Evolutionary conservation across 2,329 filamentous ascomycete species (phyloP).

Genomic region (Neopestalotiopsis sp.): DNA sequence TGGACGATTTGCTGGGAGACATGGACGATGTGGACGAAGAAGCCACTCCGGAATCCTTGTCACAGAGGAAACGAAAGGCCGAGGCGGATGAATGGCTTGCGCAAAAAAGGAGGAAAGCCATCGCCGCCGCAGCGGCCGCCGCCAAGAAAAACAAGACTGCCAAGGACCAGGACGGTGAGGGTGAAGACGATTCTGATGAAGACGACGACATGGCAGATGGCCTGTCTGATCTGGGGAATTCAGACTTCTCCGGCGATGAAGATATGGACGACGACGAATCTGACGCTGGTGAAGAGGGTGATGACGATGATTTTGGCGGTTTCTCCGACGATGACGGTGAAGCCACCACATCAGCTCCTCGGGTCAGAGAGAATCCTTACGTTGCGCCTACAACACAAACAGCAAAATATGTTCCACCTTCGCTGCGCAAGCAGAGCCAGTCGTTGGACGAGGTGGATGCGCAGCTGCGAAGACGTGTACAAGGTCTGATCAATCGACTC

Average conservation of each 20-base stretch:
- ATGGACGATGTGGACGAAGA: slow-evolving; percentile 54
- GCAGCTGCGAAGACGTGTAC: slow-evolving; percentile 78
- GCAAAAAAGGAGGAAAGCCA: slow-evolving; percentile 59
- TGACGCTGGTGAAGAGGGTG: slow-evolving; percentile 34
- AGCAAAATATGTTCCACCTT: slow-evolving; percentile 89
- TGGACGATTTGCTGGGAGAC: slow-evolving; percentile 79
- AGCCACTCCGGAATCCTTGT: slow-evolving; percentile 52
- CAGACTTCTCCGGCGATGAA: slow-evolving; percentile 33
- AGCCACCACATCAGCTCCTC: slow-evolving; percentile 44
- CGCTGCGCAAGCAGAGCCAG: slow-evolving; percentile 68
- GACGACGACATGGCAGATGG: slow-evolving; percentile 41
- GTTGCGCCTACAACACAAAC: slow-evolving; percentile 68
- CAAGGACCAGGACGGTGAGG: slow-evolving; percentile 27
- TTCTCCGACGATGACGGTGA: slow-evolving; percentile 41
- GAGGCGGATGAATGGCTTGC: slow-evolving; percentile 67
- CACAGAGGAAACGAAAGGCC: slow-evolving; percentile 65
- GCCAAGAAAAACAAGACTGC: slow-evolving; percentile 16
- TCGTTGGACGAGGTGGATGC: slow-evolving; percentile 71
- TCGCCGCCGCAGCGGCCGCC: slow-evolving; percentile 21
- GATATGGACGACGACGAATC: slow-evolving; percentile 47
- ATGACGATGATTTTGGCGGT: slow-evolving; percentile 44
- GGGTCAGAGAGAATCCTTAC: slow-evolving; percentile 83
- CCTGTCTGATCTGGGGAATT: slow-evolving; percentile 33
- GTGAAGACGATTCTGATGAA: slow-evolving; percentile 32
- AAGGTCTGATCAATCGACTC: slow-evolving; percentile 89